A percentile compares a stretch with the other conserved stretches of the same genome.
Evolutionary conservation across 192 early-diverging fungal genomes (phyloP).

Genomic region (Coemansia sp.): DNA sequence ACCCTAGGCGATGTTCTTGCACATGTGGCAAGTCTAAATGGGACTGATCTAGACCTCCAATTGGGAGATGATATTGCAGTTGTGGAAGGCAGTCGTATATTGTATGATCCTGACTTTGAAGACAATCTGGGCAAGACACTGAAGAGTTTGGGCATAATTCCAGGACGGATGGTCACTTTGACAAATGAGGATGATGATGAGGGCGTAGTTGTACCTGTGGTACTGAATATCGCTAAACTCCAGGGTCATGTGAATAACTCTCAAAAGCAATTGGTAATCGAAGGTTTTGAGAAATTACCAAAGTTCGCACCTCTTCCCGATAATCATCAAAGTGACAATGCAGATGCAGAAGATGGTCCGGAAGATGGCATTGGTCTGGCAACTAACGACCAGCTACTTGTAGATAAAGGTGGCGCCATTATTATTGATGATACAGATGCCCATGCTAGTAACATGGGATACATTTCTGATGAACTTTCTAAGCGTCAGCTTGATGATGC

Average conservation of each 20-base stretch:
- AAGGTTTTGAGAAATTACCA: slow-evolving; percentile 33
- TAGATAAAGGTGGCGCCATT: slow-evolving; percentile 18
- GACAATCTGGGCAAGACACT: slow-evolving; percentile 69
- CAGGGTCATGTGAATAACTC: not conserved
- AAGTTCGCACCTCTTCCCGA: slow-evolving; percentile 33
- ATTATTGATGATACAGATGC: slow-evolving; percentile 7
- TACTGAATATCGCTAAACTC: slow-evolving; percentile 27
- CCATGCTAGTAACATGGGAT: not conserved
- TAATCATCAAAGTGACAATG: not conserved
- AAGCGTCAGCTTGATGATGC: slow-evolving; percentile 28
- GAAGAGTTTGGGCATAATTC: slow-evolving; percentile 59
- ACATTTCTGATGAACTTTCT: slow-evolving; percentile 25
- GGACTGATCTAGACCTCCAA: slow-evolving; percentile 49
- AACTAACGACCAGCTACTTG: not conserved
- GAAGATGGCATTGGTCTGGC: not conserved
- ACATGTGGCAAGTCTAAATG: slow-evolving; percentile 34
- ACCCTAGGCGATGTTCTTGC: slow-evolving; percentile 72
- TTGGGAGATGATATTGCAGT: slow-evolving; percentile 73
- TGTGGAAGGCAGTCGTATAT: slow-evolving; percentile 68
- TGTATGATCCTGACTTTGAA: slow-evolving; percentile 90
- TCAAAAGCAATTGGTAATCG: slow-evolving; percentile 10
- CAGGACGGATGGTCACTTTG: slow-evolving; percentile 35
- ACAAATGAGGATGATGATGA: slow-evolving; percentile 31
- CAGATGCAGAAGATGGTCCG: not conserved
- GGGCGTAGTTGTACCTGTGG: slow-evolving; percentile 21